Evolutionary conservation across 2,329 filamentous ascomycete species (phyloP), one percentile per base, ranked within the genome.

Genomic region (Calonectria pseudoreteaudii): DNA sequence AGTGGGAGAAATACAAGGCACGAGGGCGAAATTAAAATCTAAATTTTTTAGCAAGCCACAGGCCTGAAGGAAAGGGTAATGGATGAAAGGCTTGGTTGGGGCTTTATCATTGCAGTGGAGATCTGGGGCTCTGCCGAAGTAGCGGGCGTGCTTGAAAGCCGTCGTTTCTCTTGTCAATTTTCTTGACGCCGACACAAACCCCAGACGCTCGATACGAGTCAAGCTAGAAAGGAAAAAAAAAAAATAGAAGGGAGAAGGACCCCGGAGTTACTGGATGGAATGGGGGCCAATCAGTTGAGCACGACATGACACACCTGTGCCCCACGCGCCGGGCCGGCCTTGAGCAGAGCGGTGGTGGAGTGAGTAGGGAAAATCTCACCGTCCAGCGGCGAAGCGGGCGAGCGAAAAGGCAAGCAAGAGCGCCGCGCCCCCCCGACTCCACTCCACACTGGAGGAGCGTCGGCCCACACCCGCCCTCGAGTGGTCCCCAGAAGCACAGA

Each of bases 281-380:
- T 78, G 78, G 75, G 78, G 74, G 72, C 82, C 82, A 84, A 84
- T 84, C 82, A 84, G 74, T 81, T 75, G 72, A 81, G 78, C 80
- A 82, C 78, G 80, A 80, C 80, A 79, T 67, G 72, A 73, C 72
- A 74, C 76, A 76, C 72, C 77, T 82, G 75, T 77, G 81, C 82
- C 80, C 81, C 82, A 82, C 79, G 76, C 70, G 65, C 79, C 76
- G 79, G 79, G 72, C 79, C 77, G 78, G 78, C 71, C 71, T 74
- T 66, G 52, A 56, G 26, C 53, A 60, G 66, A 67, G 62, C 60
- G 67, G 68, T 50, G 68, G 71, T 67, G 71, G 67, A 72, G 78
- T 77, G 78, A 80, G 72, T 66, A 69, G 76, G 62, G 73, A 77
- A 79, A 78, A 76, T 77, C 78, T 80, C 78, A 80, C 78, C 77